Conservation (phyloP, 2,329 filamentous ascomycete genomes). For the Pseudogymnoascus sp. region DNA sequence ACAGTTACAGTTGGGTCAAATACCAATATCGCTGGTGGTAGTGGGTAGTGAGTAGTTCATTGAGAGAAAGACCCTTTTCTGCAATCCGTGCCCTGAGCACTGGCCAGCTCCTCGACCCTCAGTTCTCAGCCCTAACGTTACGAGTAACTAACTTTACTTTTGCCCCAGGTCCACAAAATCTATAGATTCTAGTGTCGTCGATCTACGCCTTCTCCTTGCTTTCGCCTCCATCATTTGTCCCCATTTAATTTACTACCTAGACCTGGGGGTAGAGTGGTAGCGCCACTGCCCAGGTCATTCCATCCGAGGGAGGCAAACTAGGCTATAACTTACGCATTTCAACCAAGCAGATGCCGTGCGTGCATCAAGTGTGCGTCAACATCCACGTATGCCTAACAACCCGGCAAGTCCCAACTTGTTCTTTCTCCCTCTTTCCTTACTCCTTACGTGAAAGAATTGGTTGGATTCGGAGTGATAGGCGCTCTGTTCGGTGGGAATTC, state of each 20-base stretch:
- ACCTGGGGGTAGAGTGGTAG: background rate
- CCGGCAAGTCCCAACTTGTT: background rate
- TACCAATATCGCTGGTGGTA: background rate
- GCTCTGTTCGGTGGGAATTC: background rate
- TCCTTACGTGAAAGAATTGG: slow-evolving; percentile 6
- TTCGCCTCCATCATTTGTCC: background rate
- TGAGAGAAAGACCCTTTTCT: background rate
- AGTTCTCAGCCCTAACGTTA: background rate
- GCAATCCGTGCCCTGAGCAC: background rate
- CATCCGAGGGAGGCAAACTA: background rate
- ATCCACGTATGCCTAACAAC: background rate
- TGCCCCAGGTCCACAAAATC: background rate
- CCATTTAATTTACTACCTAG: background rate
- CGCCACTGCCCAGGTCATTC: background rate
- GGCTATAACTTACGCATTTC: background rate
- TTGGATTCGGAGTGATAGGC: background rate
- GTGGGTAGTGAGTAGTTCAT: background rate
- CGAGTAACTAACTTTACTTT: background rate
- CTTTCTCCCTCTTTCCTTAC: background rate
- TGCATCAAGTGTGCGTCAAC: slow-evolving; percentile 1
- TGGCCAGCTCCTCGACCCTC: background rate
- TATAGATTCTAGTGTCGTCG: background rate
- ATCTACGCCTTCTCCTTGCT: background rate
- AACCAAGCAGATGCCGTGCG: background rate
- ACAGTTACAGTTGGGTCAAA: background rate